Base-by-base conservation (phyloP, 108 stramenopile genomes). In the Fistulifera solaris region DNA sequence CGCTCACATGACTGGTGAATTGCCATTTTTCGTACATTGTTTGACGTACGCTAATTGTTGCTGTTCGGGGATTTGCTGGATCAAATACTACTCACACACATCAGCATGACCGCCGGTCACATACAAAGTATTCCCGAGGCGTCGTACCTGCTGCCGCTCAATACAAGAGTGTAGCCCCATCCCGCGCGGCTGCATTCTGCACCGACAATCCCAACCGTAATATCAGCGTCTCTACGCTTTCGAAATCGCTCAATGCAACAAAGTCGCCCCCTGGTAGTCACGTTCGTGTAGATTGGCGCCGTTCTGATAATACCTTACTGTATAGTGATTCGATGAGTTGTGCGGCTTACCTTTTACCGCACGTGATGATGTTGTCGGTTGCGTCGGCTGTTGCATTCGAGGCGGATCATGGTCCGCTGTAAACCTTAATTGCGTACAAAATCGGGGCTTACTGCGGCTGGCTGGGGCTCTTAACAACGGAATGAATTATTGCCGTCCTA, bases 1-100 rank as follows among this genome's bases (percentile, higher is more conserved):
- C n/a, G 73, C 74, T 83, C 87, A 89, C 87, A 89, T 89, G 40
- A 89, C 59, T 1, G 81, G 71, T 2, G 83, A 76, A 62, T 89
- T 89, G 6, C 87, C 83, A 70, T 89, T 83, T 48, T 76, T 75
- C 19, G 87, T 89, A 27, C 62, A 59, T 25, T 63, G 46, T 67
- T 85, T 77, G 41, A 85, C 73, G 2, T 78, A 62, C 53, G 69
- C 53, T 35, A 61, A 63, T 11, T 22, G 40, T 43, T 70, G 53
- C 21, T 61, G 39, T 17, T 42, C 41, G 23, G 55, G 54, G 13
- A 48, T 46, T 23, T 56, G n/a, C 61, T 56, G 40, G 10, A 67
- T 52, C 15, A 89, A 43, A 23, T n/a, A n/a, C n/a, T 85, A 49
- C 31, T 59, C 63, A 48, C 72, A 74, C 1, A 89, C 67, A 18